Base-by-base conservation (phyloP, 2,329 filamentous ascomycete species). In the Neofusicoccum umdonicola region DNA sequence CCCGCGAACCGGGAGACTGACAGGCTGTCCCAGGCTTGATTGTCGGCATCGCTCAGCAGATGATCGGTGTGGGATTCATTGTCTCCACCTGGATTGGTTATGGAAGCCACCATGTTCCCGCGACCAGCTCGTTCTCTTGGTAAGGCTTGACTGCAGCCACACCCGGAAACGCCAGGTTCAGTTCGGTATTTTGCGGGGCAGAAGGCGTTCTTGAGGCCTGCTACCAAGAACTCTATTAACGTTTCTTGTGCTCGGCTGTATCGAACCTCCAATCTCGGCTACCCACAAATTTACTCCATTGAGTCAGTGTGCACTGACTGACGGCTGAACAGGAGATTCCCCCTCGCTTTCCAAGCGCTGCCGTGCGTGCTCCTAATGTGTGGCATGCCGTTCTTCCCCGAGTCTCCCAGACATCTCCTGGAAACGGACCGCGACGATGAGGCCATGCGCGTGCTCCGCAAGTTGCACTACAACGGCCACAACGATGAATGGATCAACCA, bases 401-500 rank as follows among this genome's bases (percentile, higher is more conserved):
- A 78, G 54, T 77, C 75, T 2, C 74, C 76, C 2, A 70, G 76
- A 3, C 73, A 77, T 65, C 69, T 78, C 2, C 68, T 76, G 1
- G 76, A 78, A 54, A 83, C 84, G 34, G 84, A 86, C 56, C 81
- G 83, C 3, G 75, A 81, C 2, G 85, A 88, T 27, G 83, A 88
- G 68, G 87, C 85, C 0, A 64, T 77, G 57, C 66, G 64, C 35
- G 75, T 78, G 3, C 70, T 81, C 11, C 71, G 72, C 17, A 85
- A 82, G 57, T 77, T 90, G 17, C 85, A 87, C 58, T 82, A 80
- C 67, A 76, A 85, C 54, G 84, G 84, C 6, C 70, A 72, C 2
- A 83, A 85, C 57, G 83, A 85, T n/a, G 83, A 84, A 1, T 87
- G 81, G 72, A 84, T 90, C 50, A 75, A 85, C 15, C 76, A 78